Conservation (phyloP, 805 yeast genomes). For the Kodamaea restingae region DNA sequence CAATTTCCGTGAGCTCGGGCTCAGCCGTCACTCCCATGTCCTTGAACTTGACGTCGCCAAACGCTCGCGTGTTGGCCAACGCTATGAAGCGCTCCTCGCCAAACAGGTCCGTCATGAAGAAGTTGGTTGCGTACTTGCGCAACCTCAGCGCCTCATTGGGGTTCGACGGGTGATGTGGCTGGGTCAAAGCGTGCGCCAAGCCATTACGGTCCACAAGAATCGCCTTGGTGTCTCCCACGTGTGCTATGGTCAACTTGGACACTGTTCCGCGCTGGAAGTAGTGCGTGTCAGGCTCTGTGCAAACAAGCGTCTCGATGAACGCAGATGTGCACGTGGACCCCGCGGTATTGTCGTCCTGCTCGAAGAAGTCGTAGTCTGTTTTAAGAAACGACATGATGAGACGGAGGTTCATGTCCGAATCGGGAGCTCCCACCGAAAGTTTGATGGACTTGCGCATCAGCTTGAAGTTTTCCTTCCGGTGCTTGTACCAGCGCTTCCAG, state of each 20-base stretch:
- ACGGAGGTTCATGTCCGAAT: slow-evolving; percentile 58
- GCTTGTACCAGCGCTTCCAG: slow-evolving; percentile 74
- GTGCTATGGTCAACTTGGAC: slow-evolving; percentile 72
- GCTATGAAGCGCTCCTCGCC: slow-evolving; percentile 84
- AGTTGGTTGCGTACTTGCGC: slow-evolving; percentile 54
- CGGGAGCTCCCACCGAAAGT: slow-evolving; percentile 9
- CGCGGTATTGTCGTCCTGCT: slow-evolving; percentile 32
- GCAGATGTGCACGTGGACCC: slow-evolving; percentile 78
- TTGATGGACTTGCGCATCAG: slow-evolving; percentile 19
- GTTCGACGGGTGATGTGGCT: slow-evolving; percentile 83
- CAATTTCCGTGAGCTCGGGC: slow-evolving; percentile 73
- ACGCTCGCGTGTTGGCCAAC: slow-evolving; percentile 88
- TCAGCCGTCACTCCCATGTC: slow-evolving; percentile 85
- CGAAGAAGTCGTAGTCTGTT: slow-evolving; percentile 60
- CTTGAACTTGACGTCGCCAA: slow-evolving; percentile 84
- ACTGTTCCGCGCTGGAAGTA: slow-evolving; percentile 66
- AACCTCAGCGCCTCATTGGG: slow-evolving; percentile 73
- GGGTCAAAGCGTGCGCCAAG: slow-evolving; percentile 70
- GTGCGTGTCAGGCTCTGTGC: slow-evolving; percentile 27
- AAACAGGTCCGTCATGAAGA: slow-evolving; percentile 80
- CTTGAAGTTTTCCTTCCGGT: slow-evolving; percentile 32
- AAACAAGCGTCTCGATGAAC: slow-evolving; percentile 47
- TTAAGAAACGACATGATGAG: slow-evolving; percentile 61
- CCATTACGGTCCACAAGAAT: slow-evolving; percentile 81
- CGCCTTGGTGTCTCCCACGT: slow-evolving; percentile 90